Evolutionary conservation across 1,139 yeast genomes (phyloP), one percentile per base, ranked within the genome.

Genomic region (Scheffersomyces segobiensis): DNA sequence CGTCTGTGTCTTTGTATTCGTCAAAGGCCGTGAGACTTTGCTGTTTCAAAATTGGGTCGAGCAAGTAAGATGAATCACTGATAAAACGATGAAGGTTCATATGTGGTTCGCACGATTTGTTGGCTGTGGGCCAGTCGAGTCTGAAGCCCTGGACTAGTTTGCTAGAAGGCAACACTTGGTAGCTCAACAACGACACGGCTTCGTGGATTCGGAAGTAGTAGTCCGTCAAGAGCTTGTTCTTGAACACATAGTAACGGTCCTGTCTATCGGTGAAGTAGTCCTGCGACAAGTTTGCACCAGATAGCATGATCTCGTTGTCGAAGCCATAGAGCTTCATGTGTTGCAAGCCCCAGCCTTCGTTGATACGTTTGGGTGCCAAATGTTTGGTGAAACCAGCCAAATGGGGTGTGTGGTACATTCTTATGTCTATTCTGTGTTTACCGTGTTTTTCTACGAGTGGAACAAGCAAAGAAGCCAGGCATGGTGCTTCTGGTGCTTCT

Each of bases 311-410:
- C 69, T 93, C 97, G 67, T 93, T 87, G 71, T 95, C 99, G 68
- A 93, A 87, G 1, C 99, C 99, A 70, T 95, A 95, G 50, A 96
- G 82, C 72, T 95, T 95, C 99, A 95, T 96, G 71, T 95, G 99
- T 73, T 95, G 99, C 56, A 95, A 80, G 0, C 99, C 99, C 76
- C 83, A 84, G 7, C 97, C 95, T 75, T 95, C 99, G 71, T 93
- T 93, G 62, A 93, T 81, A 62, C 99, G 81, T 59, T 84, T 88
- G 0, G 99, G 99, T 3, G 93, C 81, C 54, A 91, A 58, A 20
- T 76, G 67, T 67, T 87, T 87, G 59, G 85, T 82, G 59, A 90
- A 69, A 0, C 97, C 97, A 53, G 83, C 78, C 63, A 91, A 81
- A 63, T 88, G 88, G 0, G 99, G 99, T 0, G 99, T 95, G 65